A percentile compares a stretch with the other conserved stretches of the same genome.
These are phyloP conservation scores for Narthecium ossifragum DNA, from an alignment of 106 monocot species.

Conservation along the genomic window DNA sequence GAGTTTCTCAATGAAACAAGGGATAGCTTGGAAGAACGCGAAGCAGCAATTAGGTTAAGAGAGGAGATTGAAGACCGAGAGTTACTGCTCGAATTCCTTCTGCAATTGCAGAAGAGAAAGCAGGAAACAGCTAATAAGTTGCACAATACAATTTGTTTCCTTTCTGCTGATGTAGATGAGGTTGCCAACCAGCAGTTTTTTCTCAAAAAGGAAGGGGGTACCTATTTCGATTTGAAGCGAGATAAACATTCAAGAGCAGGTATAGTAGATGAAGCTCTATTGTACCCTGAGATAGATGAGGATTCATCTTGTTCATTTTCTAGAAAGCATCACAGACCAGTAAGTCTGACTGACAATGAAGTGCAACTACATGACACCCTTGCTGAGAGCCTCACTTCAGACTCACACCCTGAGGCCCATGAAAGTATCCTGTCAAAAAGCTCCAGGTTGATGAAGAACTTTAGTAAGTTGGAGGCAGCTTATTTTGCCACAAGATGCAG, in stretches of 20 bases:
- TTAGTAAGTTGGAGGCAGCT: slow-evolving; percentile 74
- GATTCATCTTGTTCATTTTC: slow-evolving; percentile 36
- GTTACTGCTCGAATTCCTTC: slow-evolving; percentile 73
- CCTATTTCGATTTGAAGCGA: slow-evolving; percentile 19
- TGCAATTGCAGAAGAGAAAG: slow-evolving; percentile 47
- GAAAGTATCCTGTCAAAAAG: slow-evolving; percentile 53
- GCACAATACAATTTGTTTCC: slow-evolving; percentile 51
- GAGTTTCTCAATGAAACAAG: slow-evolving; percentile 71
- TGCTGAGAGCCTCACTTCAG: slow-evolving; percentile 15
- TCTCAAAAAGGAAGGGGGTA: slow-evolving; percentile 18
- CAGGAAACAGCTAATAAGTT: slow-evolving; percentile 55
- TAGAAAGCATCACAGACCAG: slow-evolving; percentile 43
- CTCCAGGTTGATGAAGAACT: slow-evolving; percentile 77
- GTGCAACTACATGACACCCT: slow-evolving; percentile 15
- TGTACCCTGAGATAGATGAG: slow-evolving; percentile 15
- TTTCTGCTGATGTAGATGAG: slow-evolving; percentile 69
- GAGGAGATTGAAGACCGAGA: slow-evolving; percentile 83
- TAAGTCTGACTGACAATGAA: slow-evolving; percentile 1
- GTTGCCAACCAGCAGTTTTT: slow-evolving; percentile 31
- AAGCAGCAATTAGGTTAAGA: slow-evolving; percentile 50
- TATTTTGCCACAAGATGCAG: slow-evolving; percentile 60
- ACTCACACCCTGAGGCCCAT: slow-evolving; percentile 10
- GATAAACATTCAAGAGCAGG: slow-evolving; percentile 8
- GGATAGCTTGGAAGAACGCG: slow-evolving; percentile 54
- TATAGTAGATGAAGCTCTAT: slow-evolving; percentile 6